A percentile compares a stretch with the other conserved stretches of the same genome.
Conservation (phyloP, 768 basidiomycete genomes). For the Leccinum olivaceopallidum region DNA sequence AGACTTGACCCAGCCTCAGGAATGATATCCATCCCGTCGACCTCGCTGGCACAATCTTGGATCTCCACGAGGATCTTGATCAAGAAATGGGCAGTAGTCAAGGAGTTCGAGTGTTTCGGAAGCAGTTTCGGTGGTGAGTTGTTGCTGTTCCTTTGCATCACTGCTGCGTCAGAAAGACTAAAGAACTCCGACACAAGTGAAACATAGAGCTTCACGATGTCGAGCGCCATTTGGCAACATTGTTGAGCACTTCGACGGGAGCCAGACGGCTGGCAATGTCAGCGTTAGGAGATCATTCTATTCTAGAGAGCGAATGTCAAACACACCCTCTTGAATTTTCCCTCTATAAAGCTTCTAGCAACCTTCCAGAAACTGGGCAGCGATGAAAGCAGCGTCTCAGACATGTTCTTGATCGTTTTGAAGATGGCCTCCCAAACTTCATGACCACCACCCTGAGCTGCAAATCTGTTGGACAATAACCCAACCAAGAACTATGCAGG, state of each 20-base stretch:
- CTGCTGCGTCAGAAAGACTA: slow-evolving; percentile 73
- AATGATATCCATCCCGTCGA: slow-evolving; percentile 77
- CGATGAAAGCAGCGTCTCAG: slow-evolving; percentile 79
- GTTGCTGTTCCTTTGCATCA: slow-evolving; percentile 49
- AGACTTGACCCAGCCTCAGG: slow-evolving; percentile 69
- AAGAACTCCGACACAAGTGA: slow-evolving; percentile 86
- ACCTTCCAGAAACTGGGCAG: slow-evolving; percentile 96
- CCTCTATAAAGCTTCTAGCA: slow-evolving; percentile 87
- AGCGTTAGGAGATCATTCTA: slow-evolving; percentile 3
- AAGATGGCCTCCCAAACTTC: slow-evolving; percentile 81
- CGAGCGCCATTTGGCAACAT: slow-evolving; percentile 83
- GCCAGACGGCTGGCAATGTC: slow-evolving; percentile 33
- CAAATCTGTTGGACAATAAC: not conserved
- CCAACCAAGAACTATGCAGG: not conserved
- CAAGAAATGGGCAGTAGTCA: slow-evolving; percentile 82
- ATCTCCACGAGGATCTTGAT: slow-evolving; percentile 81
- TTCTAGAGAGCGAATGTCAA: not conserved
- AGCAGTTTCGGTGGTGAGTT: slow-evolving; percentile 51
- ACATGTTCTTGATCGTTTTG: slow-evolving; percentile 81
- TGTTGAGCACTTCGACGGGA: slow-evolving; percentile 81
- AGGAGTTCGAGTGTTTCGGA: slow-evolving; percentile 74
- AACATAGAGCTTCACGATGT: slow-evolving; percentile 84
- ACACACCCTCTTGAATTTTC: slow-evolving; percentile 85
- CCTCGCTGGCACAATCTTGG: slow-evolving; percentile 81
- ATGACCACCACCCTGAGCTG: slow-evolving; percentile 71